Evolutionary conservation across 192 early-diverging fungal species (phyloP).

Genomic region (Kickxella alabastrina): DNA sequence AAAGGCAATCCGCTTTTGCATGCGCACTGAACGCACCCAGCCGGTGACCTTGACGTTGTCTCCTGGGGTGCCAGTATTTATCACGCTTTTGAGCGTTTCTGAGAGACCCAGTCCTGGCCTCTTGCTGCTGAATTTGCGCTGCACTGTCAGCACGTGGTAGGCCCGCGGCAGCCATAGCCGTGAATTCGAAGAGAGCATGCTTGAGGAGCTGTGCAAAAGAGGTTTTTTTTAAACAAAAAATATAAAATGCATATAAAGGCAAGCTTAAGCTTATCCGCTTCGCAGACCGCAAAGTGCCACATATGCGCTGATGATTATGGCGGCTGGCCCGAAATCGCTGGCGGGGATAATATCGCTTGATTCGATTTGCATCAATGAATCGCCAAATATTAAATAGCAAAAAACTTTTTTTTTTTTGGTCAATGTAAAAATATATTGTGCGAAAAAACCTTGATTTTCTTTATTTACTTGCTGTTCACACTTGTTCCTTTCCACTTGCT

Average conservation of each 20-base stretch:
- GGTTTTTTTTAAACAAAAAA: slow-evolving; percentile 1
- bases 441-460: not conserved
- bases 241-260: no score
- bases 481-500: slow-evolving; percentile 9
- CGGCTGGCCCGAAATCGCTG: no score
- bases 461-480: not conserved
- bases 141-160: not conserved
- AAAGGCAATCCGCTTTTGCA: slow-evolving; percentile 75
- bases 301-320: no score
- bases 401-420: slow-evolving; percentile 19
- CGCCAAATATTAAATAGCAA: not conserved
- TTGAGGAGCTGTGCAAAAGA: no score
- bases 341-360: no score
- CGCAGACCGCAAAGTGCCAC: no score
- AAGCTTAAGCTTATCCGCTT: no score
- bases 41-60: slow-evolving; percentile 47
- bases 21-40: slow-evolving; percentile 80
- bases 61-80: slow-evolving; percentile 14
- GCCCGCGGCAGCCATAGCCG: not conserved
- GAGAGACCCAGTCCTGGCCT: slow-evolving; percentile 9
- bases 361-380: not conserved
- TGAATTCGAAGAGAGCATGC: no score
- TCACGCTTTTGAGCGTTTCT: slow-evolving; percentile 21
- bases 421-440: no score
- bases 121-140: no score